Evolutionary conservation across 2,329 filamentous ascomycete genomes (phyloP).

Genomic region (Tympanopsis confertula): DNA sequence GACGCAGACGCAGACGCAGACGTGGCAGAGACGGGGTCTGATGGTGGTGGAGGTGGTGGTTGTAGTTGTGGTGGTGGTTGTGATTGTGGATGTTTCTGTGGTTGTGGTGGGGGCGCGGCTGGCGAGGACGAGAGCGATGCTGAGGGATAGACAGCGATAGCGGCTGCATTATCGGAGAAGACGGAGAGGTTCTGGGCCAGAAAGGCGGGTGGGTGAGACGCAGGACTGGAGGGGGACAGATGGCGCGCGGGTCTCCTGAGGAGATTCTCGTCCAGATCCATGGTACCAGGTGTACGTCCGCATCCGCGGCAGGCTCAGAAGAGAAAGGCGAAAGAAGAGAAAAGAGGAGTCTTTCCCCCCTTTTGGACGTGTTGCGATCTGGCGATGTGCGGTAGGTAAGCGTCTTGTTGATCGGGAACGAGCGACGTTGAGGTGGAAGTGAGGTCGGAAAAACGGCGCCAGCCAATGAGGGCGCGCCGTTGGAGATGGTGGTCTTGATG

Average conservation of each 20-base stretch:
- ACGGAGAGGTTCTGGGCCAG: not conserved
- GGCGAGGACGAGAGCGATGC: slow-evolving; percentile 16
- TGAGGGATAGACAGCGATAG: slow-evolving; percentile 18
- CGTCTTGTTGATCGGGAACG: no score
- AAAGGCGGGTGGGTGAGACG: not conserved
- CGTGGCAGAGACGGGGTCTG: slow-evolving; percentile 12
- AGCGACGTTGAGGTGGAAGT: no score
- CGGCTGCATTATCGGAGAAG: not conserved
- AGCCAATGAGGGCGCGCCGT: no score
- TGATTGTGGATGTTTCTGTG: slow-evolving; percentile 4
- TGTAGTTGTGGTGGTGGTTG: slow-evolving; percentile 14
- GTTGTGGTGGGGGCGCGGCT: slow-evolving; percentile 3
- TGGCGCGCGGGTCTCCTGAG: not conserved
- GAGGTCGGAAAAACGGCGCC: no score
- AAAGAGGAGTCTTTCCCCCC: no score
- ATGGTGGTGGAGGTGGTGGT: slow-evolving; percentile 13
- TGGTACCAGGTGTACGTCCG: no score
- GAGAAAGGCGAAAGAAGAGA: no score
- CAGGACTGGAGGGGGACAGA: not conserved
- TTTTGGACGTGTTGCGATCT: no score
- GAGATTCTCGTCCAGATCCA: not conserved
- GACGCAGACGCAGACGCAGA: slow-evolving; percentile 8
- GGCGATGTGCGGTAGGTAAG: no score
- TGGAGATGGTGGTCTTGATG: no score
- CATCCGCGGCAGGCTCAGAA: no score